These are phyloP conservation scores for Tylopilus sp. DNA, from an alignment of 768 basidiomycete species.

Conservation along the genomic window DNA sequence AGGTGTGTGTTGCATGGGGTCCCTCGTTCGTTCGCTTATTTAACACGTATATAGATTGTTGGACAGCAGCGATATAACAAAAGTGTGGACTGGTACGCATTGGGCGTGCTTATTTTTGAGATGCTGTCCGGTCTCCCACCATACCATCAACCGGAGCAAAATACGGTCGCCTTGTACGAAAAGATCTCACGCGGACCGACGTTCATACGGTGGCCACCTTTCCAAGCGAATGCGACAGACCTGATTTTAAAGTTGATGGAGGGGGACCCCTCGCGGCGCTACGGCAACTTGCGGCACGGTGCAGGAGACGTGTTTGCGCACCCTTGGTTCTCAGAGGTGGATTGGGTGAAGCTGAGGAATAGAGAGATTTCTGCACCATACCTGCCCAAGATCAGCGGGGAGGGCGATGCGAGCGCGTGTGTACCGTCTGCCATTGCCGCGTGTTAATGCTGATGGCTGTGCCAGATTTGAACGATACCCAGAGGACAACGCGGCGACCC, in stretches of 20 bases:
- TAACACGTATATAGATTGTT: slow-evolving; percentile 50
- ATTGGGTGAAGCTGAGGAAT: slow-evolving; percentile 76
- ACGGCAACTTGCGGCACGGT: slow-evolving; percentile 86
- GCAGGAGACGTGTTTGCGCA: slow-evolving; percentile 91
- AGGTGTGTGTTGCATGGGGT: slow-evolving; percentile 45
- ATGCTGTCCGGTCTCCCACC: slow-evolving; percentile 97
- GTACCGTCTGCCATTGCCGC: slow-evolving; percentile 26
- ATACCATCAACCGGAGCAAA: slow-evolving; percentile 83
- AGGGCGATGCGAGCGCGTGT: slow-evolving; percentile 94
- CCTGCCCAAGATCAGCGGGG: slow-evolving; percentile 84
- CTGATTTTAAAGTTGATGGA: slow-evolving; percentile 91
- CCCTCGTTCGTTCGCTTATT: slow-evolving; percentile 10
- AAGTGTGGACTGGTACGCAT: slow-evolving; percentile 97
- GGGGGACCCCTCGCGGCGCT: slow-evolving; percentile 79
- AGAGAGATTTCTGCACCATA: slow-evolving; percentile 95
- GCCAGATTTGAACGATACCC: slow-evolving; percentile 74
- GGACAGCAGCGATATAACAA: slow-evolving; percentile 88
- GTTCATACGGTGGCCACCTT: slow-evolving; percentile 75
- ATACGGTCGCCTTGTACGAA: slow-evolving; percentile 87
- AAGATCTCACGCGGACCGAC: slow-evolving; percentile 78
- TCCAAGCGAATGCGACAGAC: slow-evolving; percentile 76
- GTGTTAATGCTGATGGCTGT: neutral
- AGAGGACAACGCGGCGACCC: slow-evolving; percentile 60
- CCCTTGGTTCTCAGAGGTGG: slow-evolving; percentile 91
- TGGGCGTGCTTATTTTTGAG: slow-evolving; percentile 95